These are phyloP conservation scores for Oryza meyeriana DNA, from an alignment of 176 grass and related monocot genomes.

Conservation along the genomic window DNA sequence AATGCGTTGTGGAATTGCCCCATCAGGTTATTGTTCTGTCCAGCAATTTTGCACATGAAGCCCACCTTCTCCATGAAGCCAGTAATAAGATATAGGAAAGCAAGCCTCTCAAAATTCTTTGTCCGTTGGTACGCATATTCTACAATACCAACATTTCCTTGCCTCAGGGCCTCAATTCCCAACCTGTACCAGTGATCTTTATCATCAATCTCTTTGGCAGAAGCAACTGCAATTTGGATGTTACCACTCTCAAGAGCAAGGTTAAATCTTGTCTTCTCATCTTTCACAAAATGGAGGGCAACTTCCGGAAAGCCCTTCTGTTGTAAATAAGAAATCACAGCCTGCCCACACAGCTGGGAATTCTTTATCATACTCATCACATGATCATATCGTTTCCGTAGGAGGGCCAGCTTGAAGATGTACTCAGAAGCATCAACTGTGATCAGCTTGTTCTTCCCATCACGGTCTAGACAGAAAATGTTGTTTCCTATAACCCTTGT, in stretches of 20 bases:
- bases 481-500: conserved; percentile 59
- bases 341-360: conserved; percentile 73
- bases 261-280: conserved; percentile 84
- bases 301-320: conserved; percentile 88
- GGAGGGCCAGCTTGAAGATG: conserved; percentile 77
- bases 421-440: conserved; percentile 78
- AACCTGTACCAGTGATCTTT: conserved; percentile 92
- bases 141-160: conserved; percentile 87
- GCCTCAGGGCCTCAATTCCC: conserved; percentile 79
- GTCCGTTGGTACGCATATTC: conserved; percentile 91
- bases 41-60: conserved; percentile 84
- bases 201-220: conserved; percentile 91
- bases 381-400: conserved; percentile 63
- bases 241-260: conserved; percentile 92
- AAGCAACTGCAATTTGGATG: conserved; percentile 95
- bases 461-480: conserved; percentile 70
- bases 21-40: conserved; percentile 83
- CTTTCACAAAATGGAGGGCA: conserved; percentile 85
- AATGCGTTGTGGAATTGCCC: conserved; percentile 86
- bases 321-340: conserved; percentile 78
- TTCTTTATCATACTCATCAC: conserved; percentile 83
- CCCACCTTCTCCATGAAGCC: conserved; percentile 78
- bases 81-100: conserved; percentile 89
- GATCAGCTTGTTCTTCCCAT: conserved; percentile 66
- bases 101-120: conserved; percentile 92